Base-by-base conservation (phyloP, 1,284 basidiomycete species). In the Ceratobasidium sp. region DNA sequence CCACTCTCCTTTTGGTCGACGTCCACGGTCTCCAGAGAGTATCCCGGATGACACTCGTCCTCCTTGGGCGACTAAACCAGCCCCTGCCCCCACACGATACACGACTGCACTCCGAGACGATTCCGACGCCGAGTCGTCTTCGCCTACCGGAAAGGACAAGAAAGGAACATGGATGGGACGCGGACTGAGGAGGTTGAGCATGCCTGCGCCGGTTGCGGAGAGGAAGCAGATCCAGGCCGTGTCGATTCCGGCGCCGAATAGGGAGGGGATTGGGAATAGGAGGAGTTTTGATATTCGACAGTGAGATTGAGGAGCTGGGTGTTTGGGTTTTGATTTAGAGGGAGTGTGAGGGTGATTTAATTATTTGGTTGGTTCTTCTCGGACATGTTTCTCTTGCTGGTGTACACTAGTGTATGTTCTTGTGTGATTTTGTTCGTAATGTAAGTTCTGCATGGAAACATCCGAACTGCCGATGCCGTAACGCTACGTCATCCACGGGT, bases 81-180 rank as follows among this genome's bases (percentile, higher is more conserved):
- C n/a, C n/a, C n/a, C n/a, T n/a, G 86, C 85, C 59, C 84, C 86
- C 28, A 86, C 87, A 0, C 61, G 61, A 28, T 64, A 65, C n/a
- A 28, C 62, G 26, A 23, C 61, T 3, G 52, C n/a, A 40, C 61
- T 70, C 12, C 61, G 52, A 33, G 81, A 13, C 83, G 88, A 33
- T 10, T 75, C 71, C 3, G 71, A 75, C 40, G 23, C 48, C 46
- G 71, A 75, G 33, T 75, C 87, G 87, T 13, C 86, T 84, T 67
- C 46, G 23, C 46, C 46, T 10, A 62, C n/a, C 20, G 52, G 33
- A 89, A 91, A 48, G 80, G 92, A 91, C 80, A 87, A 90, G 10
- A 92, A 89, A 80, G 89, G 91, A 0, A 75, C 59, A 4, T 94
- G 93, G 93, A 92, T 94, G 80, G 77, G 77, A 12, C 33, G 67